Conservation (phyloP, 2,329 filamentous ascomycete species). For the Talaromyces atroroseus region DNA sequence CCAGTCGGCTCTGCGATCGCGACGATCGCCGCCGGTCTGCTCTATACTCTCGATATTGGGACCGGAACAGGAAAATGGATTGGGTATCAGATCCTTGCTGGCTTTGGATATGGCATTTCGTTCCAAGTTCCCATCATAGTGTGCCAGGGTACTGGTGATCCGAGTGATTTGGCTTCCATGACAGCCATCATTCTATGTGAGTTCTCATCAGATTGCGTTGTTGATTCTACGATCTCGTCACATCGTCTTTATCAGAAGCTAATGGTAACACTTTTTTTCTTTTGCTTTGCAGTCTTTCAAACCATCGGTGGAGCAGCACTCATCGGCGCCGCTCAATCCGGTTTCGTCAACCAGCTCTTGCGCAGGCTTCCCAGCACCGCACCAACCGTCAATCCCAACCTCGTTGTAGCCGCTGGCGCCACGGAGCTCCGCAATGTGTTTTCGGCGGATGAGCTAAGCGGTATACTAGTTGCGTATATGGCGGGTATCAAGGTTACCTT, state of each 20-base stretch:
- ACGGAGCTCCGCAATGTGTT: not conserved
- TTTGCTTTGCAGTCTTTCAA: not conserved
- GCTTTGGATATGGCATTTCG: constrained; percentile 17
- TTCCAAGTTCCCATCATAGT: constrained; percentile 17
- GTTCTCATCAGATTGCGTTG: not conserved
- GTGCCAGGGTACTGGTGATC: constrained; percentile 17
- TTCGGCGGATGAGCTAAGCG: not conserved
- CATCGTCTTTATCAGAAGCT: not conserved
- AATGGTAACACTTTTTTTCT: not conserved
- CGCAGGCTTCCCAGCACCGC: not conserved
- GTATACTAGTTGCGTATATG: not conserved
- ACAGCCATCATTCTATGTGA: constrained; percentile 19
- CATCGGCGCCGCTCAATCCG: not conserved
- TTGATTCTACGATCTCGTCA: not conserved
- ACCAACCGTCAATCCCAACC: not conserved
- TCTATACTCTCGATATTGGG: constrained; percentile 27
- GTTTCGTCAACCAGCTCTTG: not conserved
- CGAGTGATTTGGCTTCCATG: constrained; percentile 18
- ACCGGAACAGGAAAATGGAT: constrained; percentile 19
- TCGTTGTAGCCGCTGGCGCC: not conserved
- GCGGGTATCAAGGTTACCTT: constrained; percentile 2
- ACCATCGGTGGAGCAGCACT: constrained; percentile 1
- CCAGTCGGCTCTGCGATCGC: not conserved
- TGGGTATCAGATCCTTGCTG: constrained; percentile 21
- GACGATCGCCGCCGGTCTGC: constrained; percentile 19